Evolutionary conservation across 345 rosid species (phyloP).

Genomic region (Pugionium dolabratum): DNA sequence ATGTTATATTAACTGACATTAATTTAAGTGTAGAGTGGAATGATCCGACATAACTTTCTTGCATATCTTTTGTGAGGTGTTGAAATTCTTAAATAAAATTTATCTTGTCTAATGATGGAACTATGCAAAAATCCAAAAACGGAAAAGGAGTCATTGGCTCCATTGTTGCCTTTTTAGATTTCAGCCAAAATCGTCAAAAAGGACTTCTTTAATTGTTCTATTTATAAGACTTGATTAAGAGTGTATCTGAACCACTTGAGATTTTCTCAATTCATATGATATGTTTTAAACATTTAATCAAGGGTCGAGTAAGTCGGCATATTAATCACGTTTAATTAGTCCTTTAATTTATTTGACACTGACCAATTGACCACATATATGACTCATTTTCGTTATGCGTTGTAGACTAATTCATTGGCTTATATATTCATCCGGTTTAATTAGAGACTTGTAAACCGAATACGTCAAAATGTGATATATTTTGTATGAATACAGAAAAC

Average conservation of each 20-base stretch:
- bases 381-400: too few relatives aligned
- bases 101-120: slow-evolving; percentile 35
- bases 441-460: too few relatives aligned
- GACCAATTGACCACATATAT: too few relatives aligned
- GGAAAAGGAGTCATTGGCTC: slow-evolving; percentile 37
- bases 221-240: not conserved
- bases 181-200: slow-evolving; percentile 36
- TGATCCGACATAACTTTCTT: slow-evolving; percentile 35
- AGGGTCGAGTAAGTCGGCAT: slow-evolving; percentile 37
- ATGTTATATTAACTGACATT: slow-evolving; percentile 31
- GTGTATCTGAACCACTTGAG: slow-evolving; percentile 27
- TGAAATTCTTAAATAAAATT: slow-evolving; percentile 36
- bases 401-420: too few relatives aligned
- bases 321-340: slow-evolving; percentile 1
- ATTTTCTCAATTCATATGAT: slow-evolving; percentile 13
- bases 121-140: slow-evolving; percentile 38
- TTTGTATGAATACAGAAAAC: too few relatives aligned
- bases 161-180: slow-evolving; percentile 22
- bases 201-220: slow-evolving; percentile 14
- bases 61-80: slow-evolving; percentile 38
- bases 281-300: slow-evolving; percentile 16
- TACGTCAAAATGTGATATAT: too few relatives aligned
- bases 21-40: slow-evolving; percentile 34
- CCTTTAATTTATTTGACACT: slow-evolving; percentile 4
- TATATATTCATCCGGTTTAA: too few relatives aligned